Evolutionary conservation across 441 rosid genomes (phyloP), one percentile per base, ranked within the genome.

Genomic region (Populus hybrid): DNA sequence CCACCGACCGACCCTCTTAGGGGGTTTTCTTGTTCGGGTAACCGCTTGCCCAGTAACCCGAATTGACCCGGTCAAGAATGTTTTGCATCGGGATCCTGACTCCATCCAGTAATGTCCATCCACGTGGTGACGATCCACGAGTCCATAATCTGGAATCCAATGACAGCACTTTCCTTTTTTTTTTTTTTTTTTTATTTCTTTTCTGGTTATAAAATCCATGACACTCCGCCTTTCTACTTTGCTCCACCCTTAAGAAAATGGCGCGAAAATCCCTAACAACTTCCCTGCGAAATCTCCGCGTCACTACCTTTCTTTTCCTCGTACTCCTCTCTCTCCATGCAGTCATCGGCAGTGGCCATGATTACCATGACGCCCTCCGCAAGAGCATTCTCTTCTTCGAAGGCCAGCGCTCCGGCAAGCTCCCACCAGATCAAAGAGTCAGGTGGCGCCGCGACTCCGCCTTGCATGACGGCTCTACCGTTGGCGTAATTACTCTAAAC

Each of bases 301-400:
- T 79, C 70, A 9, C 81, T 69, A 2, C 77, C 66, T 72, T 78
- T 8, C 79, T 90, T 38, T 59, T 81, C 4, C 61, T 81, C 61
- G 79, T 86, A 10, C 80, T 87, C 30, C 78, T 81, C 11, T 61
- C 73, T 67, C 65, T 78, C 30, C 81, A 71, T 24, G 70, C 83
- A 4, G 76, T 73, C 40, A 0, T 30, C 42, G 84, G 86, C 69
- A 85, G 76, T 40, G 77, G 70, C 75, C 98, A 88, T 70, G 92
- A 93, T 82, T 95, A 93, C 85, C 78, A 67, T 16, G 95, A 92
- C 78, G 99, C 99, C 57, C 86, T 95, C 78, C 84, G 91, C 59
- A 95, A 95, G 85, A 85, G 97, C 23, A 93, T 95, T 78, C 92
- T 95, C 67, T 95, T 95, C 93, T 95, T 95, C 81, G 98, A 95